Base-by-base conservation (phyloP, 768 basidiomycete genomes). In the Agrocybe pediades region DNA sequence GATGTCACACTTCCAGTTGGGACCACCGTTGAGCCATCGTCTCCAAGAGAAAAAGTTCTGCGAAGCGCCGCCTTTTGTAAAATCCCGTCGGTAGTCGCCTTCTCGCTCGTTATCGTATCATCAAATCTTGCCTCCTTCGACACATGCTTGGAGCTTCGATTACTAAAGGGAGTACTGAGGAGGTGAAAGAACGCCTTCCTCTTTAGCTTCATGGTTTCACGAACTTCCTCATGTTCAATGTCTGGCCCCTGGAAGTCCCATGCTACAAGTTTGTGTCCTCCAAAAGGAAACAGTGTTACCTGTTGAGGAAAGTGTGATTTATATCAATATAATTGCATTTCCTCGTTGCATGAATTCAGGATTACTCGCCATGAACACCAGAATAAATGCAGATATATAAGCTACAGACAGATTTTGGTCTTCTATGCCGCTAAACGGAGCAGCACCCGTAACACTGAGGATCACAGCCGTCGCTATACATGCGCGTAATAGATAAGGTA, bases 241-340 rank as follows among this genome's bases (percentile, higher is more conserved):
- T 88, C 86, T 0, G 85, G 83, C 0, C 86, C 87, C 13, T 70
- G 71, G 57, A 80, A 90, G 63, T 92, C 89, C 73, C 79, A 79
- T 17, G 74, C 73, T 21, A 90, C 69, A 58, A 78, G 72, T 3
- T 73, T 74, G 54, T 77, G 72, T 2, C 78, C 85, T 15, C 88
- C 87, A 27, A 82, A 62, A 0, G 87, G 83, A 62, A 89, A 90
- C 15, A 90, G 71, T 0, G 84, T 84, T 13, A 88, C 60, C 85
- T 87, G 52, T 26, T 29, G 19, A 24, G n/a, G 40, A 49, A 40
- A 36, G 11, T 36, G n/a, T n/a, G n/a, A n/a, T n/a, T n/a, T n/a
- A n/a, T n/a, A n/a, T n/a, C n/a, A n/a, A n/a, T n/a, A n/a, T n/a
- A n/a, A n/a, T n/a, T n/a, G n/a, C n/a, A n/a, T n/a, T n/a, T n/a